Conservation (phyloP, 1,284 basidiomycete genomes). For the Ustilago shanxiensis region DNA sequence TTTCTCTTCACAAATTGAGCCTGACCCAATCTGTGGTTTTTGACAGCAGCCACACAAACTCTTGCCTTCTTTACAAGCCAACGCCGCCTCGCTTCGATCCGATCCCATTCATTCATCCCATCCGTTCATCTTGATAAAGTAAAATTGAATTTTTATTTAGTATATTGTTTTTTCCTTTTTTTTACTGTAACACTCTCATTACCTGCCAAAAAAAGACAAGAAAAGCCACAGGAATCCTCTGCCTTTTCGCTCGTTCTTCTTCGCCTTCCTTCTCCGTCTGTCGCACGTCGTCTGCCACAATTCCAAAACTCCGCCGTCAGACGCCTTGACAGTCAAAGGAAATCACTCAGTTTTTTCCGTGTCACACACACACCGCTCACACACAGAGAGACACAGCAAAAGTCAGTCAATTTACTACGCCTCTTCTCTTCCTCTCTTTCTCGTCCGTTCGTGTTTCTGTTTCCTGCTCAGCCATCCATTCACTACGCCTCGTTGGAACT, state of each 20-base stretch:
- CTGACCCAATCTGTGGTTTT: slow-evolving; percentile 12
- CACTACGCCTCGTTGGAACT: background rate
- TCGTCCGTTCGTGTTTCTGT: too few relatives aligned
- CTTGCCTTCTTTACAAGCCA: background rate
- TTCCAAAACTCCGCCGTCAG: slow-evolving; percentile 3
- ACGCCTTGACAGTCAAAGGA: background rate
- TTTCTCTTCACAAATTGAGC: background rate
- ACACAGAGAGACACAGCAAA: background rate
- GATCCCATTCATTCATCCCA: background rate
- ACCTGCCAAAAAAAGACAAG: too few relatives aligned
- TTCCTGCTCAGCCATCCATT: background rate
- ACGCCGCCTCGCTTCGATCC: slow-evolving; percentile 22
- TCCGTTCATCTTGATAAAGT: background rate
- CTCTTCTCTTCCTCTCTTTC: too few relatives aligned
- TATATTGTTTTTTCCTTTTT: background rate
- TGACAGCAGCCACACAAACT: slow-evolving; percentile 27
- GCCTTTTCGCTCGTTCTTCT: background rate
- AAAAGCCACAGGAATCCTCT: too few relatives aligned
- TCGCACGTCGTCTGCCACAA: slow-evolving; percentile 3
- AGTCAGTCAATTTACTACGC: too few relatives aligned
- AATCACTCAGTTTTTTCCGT: background rate
- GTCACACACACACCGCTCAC: too few relatives aligned
- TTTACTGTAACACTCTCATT: background rate
- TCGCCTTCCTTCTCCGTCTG: slow-evolving; percentile 16
- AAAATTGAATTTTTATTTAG: background rate